Conservation (phyloP, 176 grass and related monocot genomes). For the Otatea glauca region DNA sequence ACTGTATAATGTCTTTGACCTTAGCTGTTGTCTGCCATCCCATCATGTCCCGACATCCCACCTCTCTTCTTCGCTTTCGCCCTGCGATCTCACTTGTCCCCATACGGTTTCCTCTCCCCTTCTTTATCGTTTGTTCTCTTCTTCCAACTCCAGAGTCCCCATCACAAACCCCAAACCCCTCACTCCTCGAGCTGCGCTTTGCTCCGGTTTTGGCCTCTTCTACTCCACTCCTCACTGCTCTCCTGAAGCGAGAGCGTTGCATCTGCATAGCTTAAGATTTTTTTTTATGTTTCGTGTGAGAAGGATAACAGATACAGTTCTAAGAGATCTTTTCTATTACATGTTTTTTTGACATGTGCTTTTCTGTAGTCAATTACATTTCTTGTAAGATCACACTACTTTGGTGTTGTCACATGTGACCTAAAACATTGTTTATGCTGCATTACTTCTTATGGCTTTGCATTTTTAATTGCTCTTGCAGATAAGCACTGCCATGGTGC, state of each 20-base stretch:
- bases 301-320: too few species aligned
- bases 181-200: constrained; percentile 4
- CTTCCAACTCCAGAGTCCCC: constrained; percentile 21
- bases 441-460: too few species aligned
- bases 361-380: neutral
- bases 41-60: constrained; percentile 45
- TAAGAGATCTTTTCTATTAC: too few species aligned
- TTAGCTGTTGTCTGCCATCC: too few species aligned
- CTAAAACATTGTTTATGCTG: constrained; percentile 3
- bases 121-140: constrained; percentile 57
- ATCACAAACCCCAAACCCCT: constrained; percentile 44
- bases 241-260: neutral
- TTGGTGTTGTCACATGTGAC: neutral
- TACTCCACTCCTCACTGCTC: constrained; percentile 27
- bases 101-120: constrained; percentile 37
- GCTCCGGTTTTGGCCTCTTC: neutral
- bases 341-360: too few species aligned
- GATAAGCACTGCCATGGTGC: neutral
- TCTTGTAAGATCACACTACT: neutral
- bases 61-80: constrained; percentile 37
- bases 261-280: neutral
- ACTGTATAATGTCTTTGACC: neutral
- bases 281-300: too few species aligned
- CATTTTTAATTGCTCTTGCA: neutral
- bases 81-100: constrained; percentile 44